Evolutionary conservation across 306 rosid species (phyloP), one percentile per base, ranked within the genome.

Genomic region (Prunus mira): DNA sequence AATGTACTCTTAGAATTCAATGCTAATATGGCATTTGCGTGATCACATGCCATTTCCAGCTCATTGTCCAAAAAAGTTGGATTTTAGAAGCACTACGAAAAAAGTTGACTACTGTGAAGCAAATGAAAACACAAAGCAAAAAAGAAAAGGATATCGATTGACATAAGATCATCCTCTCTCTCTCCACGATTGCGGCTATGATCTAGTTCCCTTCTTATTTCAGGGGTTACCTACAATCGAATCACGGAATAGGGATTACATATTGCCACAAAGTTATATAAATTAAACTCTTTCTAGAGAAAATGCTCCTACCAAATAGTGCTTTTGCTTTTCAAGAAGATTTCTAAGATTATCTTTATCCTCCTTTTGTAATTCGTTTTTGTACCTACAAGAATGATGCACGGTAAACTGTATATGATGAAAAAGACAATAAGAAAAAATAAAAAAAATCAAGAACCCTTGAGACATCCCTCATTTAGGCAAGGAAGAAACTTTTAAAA

Each of bases 121-220:
- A 22, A 56, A 11, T 3, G 12, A 6, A 49, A 17, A 38, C 11
- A 15, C 3, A 22, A 66, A 65, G 11, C 22, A 9, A 27, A 82
- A n/a, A 14, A 65, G 67, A 20, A 76, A 85, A 91, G 98, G 98
- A 93, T 93, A 93, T 93, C 73, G 13, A 79, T 87, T 75, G 80
- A 84, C 91, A 82, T 90, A 34, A 74, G 79, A 74, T 87, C 88
- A 47, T 86, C 96, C 85, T 82, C 97, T 91, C 89, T 92, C 87
- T 95, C 97, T 65, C 98, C 97, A 64, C 97, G 89, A 77, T 84
- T 90, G 84, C 90, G 96, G 79, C 98, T 89, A 81, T 84, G 82
- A 77, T 83, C 70, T 68, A 92, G 87, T 87, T 95, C 97, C 77
- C 89, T 86, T 72, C 65, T 67, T 71, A 95, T 90, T 92, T 92